Evolutionary conservation across 2,329 filamentous ascomycete species (phyloP), one percentile per base, ranked within the genome.

Genomic region (Nigrospora osmanthi): DNA sequence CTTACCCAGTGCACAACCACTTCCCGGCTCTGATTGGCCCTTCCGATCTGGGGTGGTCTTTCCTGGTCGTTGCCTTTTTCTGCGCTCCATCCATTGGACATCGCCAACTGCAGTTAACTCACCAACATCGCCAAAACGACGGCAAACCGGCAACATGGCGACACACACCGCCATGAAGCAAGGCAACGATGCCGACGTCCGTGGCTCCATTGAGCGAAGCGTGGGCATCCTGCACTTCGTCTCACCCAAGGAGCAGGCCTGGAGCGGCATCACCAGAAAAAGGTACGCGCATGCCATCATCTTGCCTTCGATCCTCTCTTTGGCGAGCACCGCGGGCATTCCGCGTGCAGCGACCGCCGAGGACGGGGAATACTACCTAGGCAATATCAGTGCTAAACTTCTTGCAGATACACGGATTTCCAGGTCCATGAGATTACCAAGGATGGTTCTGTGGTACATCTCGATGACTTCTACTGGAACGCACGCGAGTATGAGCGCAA

Each of bases 381-480:
- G 10, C 9, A 28, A 10, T 2, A 7, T 28, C 23, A 44, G 17
- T 17, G 17, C 40, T 11, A 12, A 14, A n/a, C 4, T 31, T 40
- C 9, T 16, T 19, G 36, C 40, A 80, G 88, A 53, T 96, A 90
- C 64, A 91, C 89, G 4, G 90, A 96, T 62, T 96, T 96, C 57
- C 72, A 93, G 54, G 90, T 96, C 55, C 90, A 95, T 58, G 90
- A 96, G 64, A 91, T 96, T 50, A 70, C 78, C 16, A 81, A 83
- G 30, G 78, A 85, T 57, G 89, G 89, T 14, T 67, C 81, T 44
- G 87, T 95, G 13, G 63, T 93, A 43, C 88, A 91, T 62, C 70
- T 96, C 40, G 72, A 65, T 46, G 75, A 71, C 43, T 63, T 75
- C 15, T 64, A 62, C 44, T 56, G 57, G 9, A 62, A 64, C 38